Percentiles rank a stretch among this genome's conserved stretches.
Evolutionary conservation across 1,284 basidiomycete genomes (phyloP).

Genomic region (Stygiomarasmius scandens): DNA sequence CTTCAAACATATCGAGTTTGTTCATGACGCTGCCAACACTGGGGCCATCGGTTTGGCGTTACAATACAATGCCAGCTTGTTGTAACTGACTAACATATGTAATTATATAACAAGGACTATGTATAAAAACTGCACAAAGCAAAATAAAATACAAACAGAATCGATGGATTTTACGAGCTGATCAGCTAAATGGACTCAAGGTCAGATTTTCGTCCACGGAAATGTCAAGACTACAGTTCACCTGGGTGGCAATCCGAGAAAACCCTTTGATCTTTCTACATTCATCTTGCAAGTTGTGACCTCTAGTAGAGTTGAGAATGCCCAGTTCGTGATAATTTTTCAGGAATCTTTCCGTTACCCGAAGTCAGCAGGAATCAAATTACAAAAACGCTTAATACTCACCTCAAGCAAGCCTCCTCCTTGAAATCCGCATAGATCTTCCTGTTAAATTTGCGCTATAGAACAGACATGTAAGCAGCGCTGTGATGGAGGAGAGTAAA

Average conservation of each 20-base stretch:
- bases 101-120: no score
- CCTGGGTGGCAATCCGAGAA: conserved; percentile 42
- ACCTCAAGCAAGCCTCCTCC: conserved; percentile 74
- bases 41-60: conserved; percentile 55
- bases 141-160: no score
- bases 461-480: conserved; percentile 5
- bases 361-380: neutral
- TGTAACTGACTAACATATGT: no score
- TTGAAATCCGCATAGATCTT: conserved; percentile 78
- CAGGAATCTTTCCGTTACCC: conserved; percentile 44
- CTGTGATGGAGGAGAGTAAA: neutral
- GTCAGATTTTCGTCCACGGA: no score
- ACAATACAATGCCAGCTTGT: no score
- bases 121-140: no score
- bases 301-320: conserved; percentile 48
- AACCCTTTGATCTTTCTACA: conserved; percentile 67
- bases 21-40: conserved; percentile 65
- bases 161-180: no score
- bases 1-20: conserved; percentile 65
- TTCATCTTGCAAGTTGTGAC: conserved; percentile 59
- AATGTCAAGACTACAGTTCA: conserved; percentile 14
- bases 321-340: conserved; percentile 55
- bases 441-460: conserved; percentile 72
- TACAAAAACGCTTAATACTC: neutral
- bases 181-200: no score